phyloP scores from a whole-genome alignment of 1,284 basidiomycete species.

The Ustilago trichophora region DNA sequence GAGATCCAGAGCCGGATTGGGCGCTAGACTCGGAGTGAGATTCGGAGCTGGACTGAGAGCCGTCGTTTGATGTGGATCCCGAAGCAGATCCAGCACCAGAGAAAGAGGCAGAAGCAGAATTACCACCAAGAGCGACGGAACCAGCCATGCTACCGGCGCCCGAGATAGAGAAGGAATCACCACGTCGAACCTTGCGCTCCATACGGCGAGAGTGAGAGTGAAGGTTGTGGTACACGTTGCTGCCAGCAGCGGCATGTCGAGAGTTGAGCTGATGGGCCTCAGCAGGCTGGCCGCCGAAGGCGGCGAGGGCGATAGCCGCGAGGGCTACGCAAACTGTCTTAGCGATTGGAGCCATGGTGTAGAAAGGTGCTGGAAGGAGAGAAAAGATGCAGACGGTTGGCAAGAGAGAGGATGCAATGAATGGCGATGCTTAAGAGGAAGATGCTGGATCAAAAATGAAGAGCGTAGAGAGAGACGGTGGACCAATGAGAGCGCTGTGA shows the following conservation, averaged over 20 bases:
- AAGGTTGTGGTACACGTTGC: slow-evolving; percentile 46
- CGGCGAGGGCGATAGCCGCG: slow-evolving; percentile 42
- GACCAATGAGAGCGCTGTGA: slow-evolving; percentile 2
- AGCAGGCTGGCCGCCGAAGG: slow-evolving; percentile 30
- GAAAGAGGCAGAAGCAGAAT: slow-evolving; percentile 17
- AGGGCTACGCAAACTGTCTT: slow-evolving; percentile 48
- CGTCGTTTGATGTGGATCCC: slow-evolving; percentile 26
- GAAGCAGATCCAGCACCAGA: slow-evolving; percentile 20
- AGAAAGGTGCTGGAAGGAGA: not conserved
- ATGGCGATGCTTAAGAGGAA: not conserved
- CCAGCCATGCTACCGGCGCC: slow-evolving; percentile 18
- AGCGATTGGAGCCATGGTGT: slow-evolving; percentile 49
- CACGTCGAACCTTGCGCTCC: slow-evolving; percentile 48
- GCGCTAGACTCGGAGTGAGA: slow-evolving; percentile 10
- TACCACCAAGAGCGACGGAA: slow-evolving; percentile 2
- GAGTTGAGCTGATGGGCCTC: slow-evolving; percentile 46
- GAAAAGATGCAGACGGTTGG: not conserved
- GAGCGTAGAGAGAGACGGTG: not conserved
- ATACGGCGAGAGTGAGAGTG: slow-evolving; percentile 48
- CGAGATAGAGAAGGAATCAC: slow-evolving; percentile 23
- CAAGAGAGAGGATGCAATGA: slow-evolving; percentile 1
- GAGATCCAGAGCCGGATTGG: slow-evolving; percentile 7
- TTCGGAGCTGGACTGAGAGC: slow-evolving; percentile 2
- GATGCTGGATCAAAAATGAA: not conserved
- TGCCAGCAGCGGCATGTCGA: slow-evolving; percentile 42